Percentiles rank a stretch among this genome's conserved stretches.
Evolutionary conservation across 768 basidiomycete genomes (phyloP).

Genomic region (Auriscalpium vulgare): DNA sequence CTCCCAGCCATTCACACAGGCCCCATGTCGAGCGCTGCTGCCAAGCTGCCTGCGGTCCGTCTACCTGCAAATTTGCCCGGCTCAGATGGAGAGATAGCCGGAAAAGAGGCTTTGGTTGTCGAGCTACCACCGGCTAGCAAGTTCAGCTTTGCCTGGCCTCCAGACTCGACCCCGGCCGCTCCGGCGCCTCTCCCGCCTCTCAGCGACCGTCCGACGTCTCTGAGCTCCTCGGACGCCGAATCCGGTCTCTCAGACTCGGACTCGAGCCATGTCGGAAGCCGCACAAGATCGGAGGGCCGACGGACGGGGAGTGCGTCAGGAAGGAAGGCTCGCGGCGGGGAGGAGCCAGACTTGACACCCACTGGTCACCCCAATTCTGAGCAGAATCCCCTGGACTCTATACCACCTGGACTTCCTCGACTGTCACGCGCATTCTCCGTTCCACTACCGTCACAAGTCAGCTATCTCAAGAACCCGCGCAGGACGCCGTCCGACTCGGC

Average conservation of each 20-base stretch:
- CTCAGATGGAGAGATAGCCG: conserved; percentile 32
- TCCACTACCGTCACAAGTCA: conserved; percentile 75
- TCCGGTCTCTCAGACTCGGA: conserved; percentile 44
- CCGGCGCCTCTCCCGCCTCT: conserved; percentile 24
- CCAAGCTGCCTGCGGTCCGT: conserved; percentile 40
- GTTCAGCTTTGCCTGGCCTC: conserved; percentile 54
- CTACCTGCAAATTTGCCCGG: conserved; percentile 34
- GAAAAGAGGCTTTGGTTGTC: conserved; percentile 38
- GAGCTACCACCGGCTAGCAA: conserved; percentile 43
- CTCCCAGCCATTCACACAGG: too few relatives aligned
- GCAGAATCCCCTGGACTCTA: conserved; percentile 25
- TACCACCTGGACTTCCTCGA: conserved; percentile 33
- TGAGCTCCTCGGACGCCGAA: conserved; percentile 46
- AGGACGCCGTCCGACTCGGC: conserved; percentile 21
- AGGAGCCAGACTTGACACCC: conserved; percentile 22
- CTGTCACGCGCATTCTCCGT: conserved; percentile 72
- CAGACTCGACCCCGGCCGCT: conserved; percentile 34
- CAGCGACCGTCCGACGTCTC: conserved; percentile 30
- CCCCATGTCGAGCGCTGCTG: conserved; percentile 7
- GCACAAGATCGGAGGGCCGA: background rate
- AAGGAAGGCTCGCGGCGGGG: conserved; percentile 12
- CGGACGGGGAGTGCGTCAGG: conserved; percentile 6
- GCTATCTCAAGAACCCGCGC: conserved; percentile 63
- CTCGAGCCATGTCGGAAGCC: background rate
- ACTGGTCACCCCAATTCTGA: conserved; percentile 23